phyloP scores from a whole-genome alignment of 1,139 yeast genomes.

The Lodderomyces metapsilosis region DNA sequence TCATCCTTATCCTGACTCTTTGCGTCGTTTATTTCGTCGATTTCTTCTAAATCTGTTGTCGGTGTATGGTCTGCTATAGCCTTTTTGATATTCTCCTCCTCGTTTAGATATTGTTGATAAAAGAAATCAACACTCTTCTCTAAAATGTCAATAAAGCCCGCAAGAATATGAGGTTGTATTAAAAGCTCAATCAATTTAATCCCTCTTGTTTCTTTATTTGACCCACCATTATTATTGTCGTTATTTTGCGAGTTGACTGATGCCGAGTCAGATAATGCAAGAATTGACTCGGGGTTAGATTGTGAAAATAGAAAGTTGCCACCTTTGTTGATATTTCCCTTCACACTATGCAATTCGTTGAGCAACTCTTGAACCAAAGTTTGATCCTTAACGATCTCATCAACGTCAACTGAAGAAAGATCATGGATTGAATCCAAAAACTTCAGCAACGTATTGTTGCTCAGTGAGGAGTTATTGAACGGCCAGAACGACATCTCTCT shows the following conservation, averaged over 20 bases:
- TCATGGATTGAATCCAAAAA: conserved; percentile 42
- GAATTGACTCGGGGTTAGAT: conserved; percentile 9
- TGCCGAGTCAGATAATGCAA: conserved; percentile 24
- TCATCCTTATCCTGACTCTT: conserved; percentile 34
- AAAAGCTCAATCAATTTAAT: conserved; percentile 43
- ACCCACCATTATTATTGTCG: conserved; percentile 22
- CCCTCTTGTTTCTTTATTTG: conserved; percentile 37
- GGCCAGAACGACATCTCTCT: conserved; percentile 49
- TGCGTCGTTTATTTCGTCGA: conserved; percentile 15
- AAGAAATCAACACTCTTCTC: conserved; percentile 41
- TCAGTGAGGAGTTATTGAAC: conserved; percentile 39
- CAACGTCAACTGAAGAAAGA: conserved; percentile 31
- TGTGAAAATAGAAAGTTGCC: conserved; percentile 35
- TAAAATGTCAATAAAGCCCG: conserved; percentile 38
- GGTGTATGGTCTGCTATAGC: conserved; percentile 13
- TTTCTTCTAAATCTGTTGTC: conserved; percentile 12
- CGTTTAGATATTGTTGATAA: conserved; percentile 27
- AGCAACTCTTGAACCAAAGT: conserved; percentile 39
- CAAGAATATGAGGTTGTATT: conserved; percentile 46
- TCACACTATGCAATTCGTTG: conserved; percentile 41
- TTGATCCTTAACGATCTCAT: conserved; percentile 35
- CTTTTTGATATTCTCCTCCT: conserved; percentile 20
- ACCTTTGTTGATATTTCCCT: conserved; percentile 34
- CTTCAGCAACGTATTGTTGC: conserved; percentile 42
- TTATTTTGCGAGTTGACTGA: conserved; percentile 40